Percentiles rank a stretch among this genome's conserved stretches.
phyloP scores from a whole-genome alignment of 2,329 filamentous ascomycete genomes.

The Phyllosticta ampelicida region DNA sequence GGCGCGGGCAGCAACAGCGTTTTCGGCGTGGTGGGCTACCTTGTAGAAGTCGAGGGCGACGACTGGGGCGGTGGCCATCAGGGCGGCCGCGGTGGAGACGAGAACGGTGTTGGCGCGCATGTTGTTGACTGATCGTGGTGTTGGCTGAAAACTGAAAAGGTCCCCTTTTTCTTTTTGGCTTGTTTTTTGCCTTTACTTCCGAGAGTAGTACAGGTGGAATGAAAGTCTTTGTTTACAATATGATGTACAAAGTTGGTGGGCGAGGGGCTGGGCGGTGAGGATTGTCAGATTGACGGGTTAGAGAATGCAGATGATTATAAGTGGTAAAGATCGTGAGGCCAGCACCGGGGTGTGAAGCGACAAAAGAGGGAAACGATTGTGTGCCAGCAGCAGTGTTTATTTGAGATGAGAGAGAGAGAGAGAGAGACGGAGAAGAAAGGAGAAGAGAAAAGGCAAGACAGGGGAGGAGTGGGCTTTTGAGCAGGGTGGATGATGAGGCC shows the following conservation, averaged over 20 bases:
- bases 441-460: background rate
- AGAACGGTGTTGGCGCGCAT: slow-evolving; percentile 11
- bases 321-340: background rate
- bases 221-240: background rate
- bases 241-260: background rate
- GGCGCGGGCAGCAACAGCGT: slow-evolving; percentile 4
- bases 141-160: background rate
- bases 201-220: background rate
- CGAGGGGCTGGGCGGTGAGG: no score
- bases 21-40: slow-evolving; percentile 2
- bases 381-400: slow-evolving; percentile 6
- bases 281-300: background rate
- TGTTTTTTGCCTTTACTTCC: background rate
- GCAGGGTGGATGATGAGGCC: background rate
- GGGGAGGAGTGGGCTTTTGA: background rate
- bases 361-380: background rate
- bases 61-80: slow-evolving; percentile 10
- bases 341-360: background rate
- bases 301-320: background rate
- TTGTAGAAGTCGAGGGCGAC: slow-evolving; percentile 8
- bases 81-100: slow-evolving; percentile 8
- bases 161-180: background rate
- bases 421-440: slow-evolving; percentile 3
- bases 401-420: background rate
- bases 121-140: background rate